Percentiles rank a stretch among this genome's conserved stretches.
Conservation (phyloP, 768 basidiomycete genomes). For the Russula ochroleuca region DNA sequence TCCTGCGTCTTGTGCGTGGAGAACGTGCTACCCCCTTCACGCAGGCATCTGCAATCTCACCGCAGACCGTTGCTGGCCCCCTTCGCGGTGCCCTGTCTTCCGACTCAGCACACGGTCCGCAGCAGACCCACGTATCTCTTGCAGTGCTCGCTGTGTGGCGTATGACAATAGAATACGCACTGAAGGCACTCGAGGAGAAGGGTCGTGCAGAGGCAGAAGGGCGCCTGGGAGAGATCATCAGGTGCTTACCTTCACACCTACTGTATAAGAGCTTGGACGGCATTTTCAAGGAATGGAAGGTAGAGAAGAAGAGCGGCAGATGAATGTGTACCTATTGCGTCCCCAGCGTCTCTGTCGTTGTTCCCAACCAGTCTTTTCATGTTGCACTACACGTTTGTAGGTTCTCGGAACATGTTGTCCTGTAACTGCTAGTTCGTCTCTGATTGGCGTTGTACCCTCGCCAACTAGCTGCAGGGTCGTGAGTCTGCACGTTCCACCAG, state of each 20-base stretch:
- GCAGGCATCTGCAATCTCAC: conserved; percentile 57
- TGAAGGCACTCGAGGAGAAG: conserved; percentile 54
- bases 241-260: conserved; percentile 80
- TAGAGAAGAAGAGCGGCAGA: conserved; percentile 71
- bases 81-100: conserved; percentile 64
- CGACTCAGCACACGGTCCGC: conserved; percentile 75
- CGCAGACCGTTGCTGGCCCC: conserved; percentile 62
- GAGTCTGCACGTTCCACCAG: conserved; percentile 2
- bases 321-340: conserved; percentile 19
- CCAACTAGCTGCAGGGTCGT: not conserved
- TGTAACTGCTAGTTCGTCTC: conserved; percentile 1
- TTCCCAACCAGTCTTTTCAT: conserved; percentile 2
- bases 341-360: conserved; percentile 11
- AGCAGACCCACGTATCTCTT: conserved; percentile 92
- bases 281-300: conserved; percentile 90
- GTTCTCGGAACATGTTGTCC: conserved; percentile 4
- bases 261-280: conserved; percentile 91
- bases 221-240: conserved; percentile 82
- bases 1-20: conserved; percentile 87
- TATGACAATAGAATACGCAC: conserved; percentile 77
- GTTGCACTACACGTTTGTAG: conserved; percentile 16
- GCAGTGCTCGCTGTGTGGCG: conserved; percentile 90
- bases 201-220: conserved; percentile 71
- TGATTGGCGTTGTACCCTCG: conserved; percentile 3
- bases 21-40: conserved; percentile 73